Evolutionary conservation across 2,329 filamentous ascomycete species (phyloP).

Genomic region (Rhytidhysteron rufulum): DNA sequence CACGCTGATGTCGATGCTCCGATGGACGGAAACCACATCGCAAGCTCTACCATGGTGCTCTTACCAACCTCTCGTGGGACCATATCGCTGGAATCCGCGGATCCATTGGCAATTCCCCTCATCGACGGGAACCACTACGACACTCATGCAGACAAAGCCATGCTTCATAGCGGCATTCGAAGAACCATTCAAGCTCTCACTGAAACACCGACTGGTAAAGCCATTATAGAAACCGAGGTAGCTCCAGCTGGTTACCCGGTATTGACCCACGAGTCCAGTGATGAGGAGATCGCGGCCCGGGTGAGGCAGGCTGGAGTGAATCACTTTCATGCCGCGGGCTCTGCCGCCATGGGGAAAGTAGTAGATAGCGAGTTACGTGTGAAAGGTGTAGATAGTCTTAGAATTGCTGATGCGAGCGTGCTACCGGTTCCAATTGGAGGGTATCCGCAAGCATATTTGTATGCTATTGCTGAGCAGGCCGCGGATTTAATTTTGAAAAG

Average conservation of each 20-base stretch:
- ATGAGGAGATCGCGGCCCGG: background rate
- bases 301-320: background rate
- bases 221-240: background rate
- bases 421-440: background rate
- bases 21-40: slow-evolving; percentile 43
- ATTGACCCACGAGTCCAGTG: background rate
- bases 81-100: slow-evolving; percentile 53
- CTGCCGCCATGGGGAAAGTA: background rate
- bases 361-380: background rate
- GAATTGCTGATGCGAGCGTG: slow-evolving; percentile 1
- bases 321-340: background rate
- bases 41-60: slow-evolving; percentile 54
- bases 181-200: background rate
- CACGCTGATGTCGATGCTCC: background rate
- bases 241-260: background rate
- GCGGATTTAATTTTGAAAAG: background rate
- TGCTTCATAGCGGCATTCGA: background rate
- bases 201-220: background rate
- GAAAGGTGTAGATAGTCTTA: background rate
- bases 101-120: slow-evolving; percentile 57
- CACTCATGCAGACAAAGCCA: slow-evolving; percentile 14
- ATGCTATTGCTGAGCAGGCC: background rate
- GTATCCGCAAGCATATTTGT: background rate
- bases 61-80: slow-evolving; percentile 56
- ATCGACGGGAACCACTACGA: slow-evolving; percentile 36